A percentile compares a stretch with the other conserved stretches of the same genome.
Evolutionary conservation across 768 basidiomycete species (phyloP).

Genomic region (Lactarius quietus): DNA sequence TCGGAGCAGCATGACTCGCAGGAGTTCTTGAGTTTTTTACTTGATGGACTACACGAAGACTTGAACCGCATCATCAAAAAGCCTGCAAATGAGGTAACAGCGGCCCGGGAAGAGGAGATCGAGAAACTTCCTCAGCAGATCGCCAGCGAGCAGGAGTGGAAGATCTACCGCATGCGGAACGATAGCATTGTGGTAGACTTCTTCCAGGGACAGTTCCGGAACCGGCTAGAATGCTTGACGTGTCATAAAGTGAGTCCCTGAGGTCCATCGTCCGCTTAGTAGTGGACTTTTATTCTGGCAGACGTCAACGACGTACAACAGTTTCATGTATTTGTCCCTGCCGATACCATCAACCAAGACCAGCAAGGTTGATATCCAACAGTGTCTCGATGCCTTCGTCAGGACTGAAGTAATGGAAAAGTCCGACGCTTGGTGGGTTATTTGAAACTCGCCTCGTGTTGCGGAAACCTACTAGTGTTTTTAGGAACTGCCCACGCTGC

Average conservation of each 20-base stretch:
- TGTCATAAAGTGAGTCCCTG: conserved; percentile 69
- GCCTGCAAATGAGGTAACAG: conserved; percentile 57
- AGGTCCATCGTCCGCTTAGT: neutral
- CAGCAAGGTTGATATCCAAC: conserved; percentile 62
- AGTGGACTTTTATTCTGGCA: conserved; percentile 35
- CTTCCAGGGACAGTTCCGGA: conserved; percentile 97
- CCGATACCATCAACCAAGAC: conserved; percentile 73
- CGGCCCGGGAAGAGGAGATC: conserved; percentile 82
- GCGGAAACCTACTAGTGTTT: neutral
- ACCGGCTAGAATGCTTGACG: conserved; percentile 82
- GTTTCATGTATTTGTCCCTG: conserved; percentile 91
- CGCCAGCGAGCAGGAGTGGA: conserved; percentile 92
- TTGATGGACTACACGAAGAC: conserved; percentile 96
- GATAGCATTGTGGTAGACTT: conserved; percentile 94
- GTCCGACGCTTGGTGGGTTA: conserved; percentile 84
- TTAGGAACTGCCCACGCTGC: conserved; percentile 93
- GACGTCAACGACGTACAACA: conserved; percentile 97
- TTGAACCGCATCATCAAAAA: conserved; percentile 84
- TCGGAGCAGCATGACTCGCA: conserved; percentile 96
- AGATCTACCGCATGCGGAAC: conserved; percentile 81
- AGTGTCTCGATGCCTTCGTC: conserved; percentile 88
- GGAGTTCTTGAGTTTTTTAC: conserved; percentile 90
- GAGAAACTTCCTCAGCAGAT: conserved; percentile 84
- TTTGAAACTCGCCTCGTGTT: neutral
- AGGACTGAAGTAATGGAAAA: conserved; percentile 87